Percentiles rank a stretch among this genome's conserved stretches.
These are phyloP conservation scores for Laburnicola sp. DNA, from an alignment of 2,329 filamentous ascomycete genomes.

Conservation along the genomic window DNA sequence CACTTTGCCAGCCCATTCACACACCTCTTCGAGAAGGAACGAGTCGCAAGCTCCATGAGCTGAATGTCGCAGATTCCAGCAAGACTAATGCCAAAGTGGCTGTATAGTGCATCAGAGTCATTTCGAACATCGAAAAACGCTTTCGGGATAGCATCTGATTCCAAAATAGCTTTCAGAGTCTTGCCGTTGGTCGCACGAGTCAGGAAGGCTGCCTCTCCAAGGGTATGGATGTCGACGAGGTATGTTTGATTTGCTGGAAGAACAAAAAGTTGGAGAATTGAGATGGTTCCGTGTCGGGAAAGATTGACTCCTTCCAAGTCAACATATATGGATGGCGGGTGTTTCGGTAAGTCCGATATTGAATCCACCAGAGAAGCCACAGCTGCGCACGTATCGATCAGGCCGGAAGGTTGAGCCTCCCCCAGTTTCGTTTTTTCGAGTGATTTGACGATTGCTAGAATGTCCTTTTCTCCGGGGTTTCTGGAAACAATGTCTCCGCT, in stretches of 20 bases:
- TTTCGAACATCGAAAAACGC: slow-evolving; percentile 36
- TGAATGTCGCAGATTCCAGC: slow-evolving; percentile 22
- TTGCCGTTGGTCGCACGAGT: slow-evolving; percentile 16
- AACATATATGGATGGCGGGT: slow-evolving; percentile 15
- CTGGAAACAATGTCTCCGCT: too few relatives aligned
- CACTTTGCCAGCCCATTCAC: slow-evolving; percentile 17
- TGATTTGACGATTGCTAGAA: not conserved
- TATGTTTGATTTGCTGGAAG: slow-evolving; percentile 16
- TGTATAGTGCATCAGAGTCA: slow-evolving; percentile 32
- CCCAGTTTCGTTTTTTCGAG: not conserved
- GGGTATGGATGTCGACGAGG: slow-evolving; percentile 37
- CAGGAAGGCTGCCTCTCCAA: slow-evolving; percentile 32
- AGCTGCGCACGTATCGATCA: not conserved
- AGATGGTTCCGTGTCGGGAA: slow-evolving; percentile 26
- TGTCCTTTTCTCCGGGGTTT: too few relatives aligned
- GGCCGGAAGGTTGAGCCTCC: not conserved
- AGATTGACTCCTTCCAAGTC: slow-evolving; percentile 34
- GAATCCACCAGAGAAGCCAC: not conserved
- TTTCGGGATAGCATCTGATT: slow-evolving; percentile 28
- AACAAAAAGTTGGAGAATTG: slow-evolving; percentile 26
- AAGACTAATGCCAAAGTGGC: slow-evolving; percentile 21
- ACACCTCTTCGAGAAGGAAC: slow-evolving; percentile 5
- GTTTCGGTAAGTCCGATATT: not conserved
- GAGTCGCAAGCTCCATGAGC: slow-evolving; percentile 25
- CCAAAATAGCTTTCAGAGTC: slow-evolving; percentile 36